These are phyloP conservation scores for Xylaria grammica DNA, from an alignment of 495 filamentous ascomycete genomes.

Conservation along the genomic window DNA sequence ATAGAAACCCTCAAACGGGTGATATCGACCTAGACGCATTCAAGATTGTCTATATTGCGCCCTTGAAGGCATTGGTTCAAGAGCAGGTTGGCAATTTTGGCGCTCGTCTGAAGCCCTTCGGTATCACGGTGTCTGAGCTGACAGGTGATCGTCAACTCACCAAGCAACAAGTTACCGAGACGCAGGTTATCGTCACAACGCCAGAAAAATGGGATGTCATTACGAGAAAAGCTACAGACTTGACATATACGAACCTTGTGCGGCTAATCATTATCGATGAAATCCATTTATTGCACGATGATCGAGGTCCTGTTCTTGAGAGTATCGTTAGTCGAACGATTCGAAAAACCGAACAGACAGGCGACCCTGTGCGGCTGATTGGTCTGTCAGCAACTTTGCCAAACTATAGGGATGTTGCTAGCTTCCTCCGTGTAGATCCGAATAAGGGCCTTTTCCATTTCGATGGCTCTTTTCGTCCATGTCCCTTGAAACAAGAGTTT, in stretches of 20 bases:
- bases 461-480: constrained; percentile 91
- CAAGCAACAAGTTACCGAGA: constrained; percentile 97
- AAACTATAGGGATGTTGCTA: constrained; percentile 96
- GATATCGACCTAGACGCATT: constrained; percentile 94
- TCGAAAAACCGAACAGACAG: constrained; percentile 88
- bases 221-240: constrained; percentile 94
- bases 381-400: constrained; percentile 94
- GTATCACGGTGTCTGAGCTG: constrained; percentile 89
- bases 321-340: constrained; percentile 96
- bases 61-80: constrained; percentile 92
- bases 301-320: constrained; percentile 94
- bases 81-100: constrained; percentile 98
- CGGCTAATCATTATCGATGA: constrained; percentile 96
- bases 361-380: constrained; percentile 86
- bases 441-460: constrained; percentile 92
- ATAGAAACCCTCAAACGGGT: constrained; percentile 82
- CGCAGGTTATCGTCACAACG: constrained; percentile 97
- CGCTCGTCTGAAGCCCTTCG: constrained; percentile 85
- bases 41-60: constrained; percentile 96
- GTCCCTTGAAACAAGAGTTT: constrained; percentile 94
- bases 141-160: constrained; percentile 98
- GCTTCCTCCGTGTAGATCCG: constrained; percentile 90
- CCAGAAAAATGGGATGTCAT: constrained; percentile 99
- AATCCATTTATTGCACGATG: constrained; percentile 96
- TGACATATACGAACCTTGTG: constrained; percentile 96